A percentile compares a stretch with the other conserved stretches of the same genome.
Conservation (phyloP, 2,329 filamentous ascomycete genomes). For the Aspergillus novofumigatus region DNA sequence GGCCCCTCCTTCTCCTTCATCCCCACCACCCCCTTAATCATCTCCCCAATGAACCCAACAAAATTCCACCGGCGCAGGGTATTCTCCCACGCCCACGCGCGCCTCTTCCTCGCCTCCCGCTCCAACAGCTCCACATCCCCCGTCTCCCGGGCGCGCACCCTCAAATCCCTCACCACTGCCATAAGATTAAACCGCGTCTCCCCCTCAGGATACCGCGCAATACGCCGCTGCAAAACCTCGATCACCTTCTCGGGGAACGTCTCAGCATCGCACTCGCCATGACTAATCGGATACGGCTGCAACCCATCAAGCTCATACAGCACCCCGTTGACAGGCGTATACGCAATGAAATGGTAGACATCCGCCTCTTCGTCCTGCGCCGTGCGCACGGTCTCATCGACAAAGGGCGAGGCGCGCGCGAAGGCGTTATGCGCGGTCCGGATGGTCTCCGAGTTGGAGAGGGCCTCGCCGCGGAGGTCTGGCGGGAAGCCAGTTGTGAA, state of each 20-base stretch:
- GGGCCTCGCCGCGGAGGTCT: conserved; percentile 66
- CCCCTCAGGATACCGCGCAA: conserved; percentile 75
- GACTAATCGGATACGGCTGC: conserved; percentile 85
- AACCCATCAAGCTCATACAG: conserved; percentile 95
- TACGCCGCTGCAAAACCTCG: conserved; percentile 77
- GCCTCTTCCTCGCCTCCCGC: conserved; percentile 76
- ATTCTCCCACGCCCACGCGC: conserved; percentile 93
- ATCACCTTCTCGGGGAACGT: conserved; percentile 78
- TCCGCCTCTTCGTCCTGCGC: conserved; percentile 71
- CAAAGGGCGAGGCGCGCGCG: conserved; percentile 81
- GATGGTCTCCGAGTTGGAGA: conserved; percentile 68
- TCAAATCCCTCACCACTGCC: conserved; percentile 81
- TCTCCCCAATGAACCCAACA: conserved; percentile 87
- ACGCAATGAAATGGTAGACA: conserved; percentile 96
- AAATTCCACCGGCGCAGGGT: conserved; percentile 90
- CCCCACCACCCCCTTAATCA: conserved; percentile 79
- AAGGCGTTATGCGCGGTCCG: conserved; percentile 86
- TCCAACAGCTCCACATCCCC: conserved; percentile 76
- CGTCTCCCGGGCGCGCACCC: conserved; percentile 71
- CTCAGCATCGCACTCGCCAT: conserved; percentile 67
- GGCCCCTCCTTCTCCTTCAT: conserved; percentile 65
- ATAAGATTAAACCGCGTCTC: conserved; percentile 97
- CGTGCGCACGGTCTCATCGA: conserved; percentile 77
- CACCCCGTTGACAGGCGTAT: conserved; percentile 71
- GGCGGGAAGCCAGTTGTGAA: conserved; percentile 81